Evolutionary conservation across 169 alveolate species (phyloP), one percentile per base, ranked within the genome.

Genomic region (Sarcocystis neurona): DNA sequence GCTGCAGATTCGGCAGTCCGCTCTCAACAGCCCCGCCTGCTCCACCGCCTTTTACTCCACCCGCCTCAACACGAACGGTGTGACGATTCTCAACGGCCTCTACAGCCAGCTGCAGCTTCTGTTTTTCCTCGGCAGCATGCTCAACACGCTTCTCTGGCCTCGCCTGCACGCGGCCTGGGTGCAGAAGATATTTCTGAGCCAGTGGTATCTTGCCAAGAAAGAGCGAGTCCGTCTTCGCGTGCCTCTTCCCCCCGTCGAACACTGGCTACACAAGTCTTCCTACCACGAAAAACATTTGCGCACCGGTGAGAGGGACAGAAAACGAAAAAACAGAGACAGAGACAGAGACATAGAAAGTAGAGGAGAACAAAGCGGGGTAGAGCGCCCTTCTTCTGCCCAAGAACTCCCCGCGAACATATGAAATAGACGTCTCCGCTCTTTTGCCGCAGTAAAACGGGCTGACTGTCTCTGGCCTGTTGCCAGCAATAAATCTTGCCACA

Each of bases 101-200:
- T 79, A 32, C 50, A 79, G 77, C 32, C 87, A 79, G 75, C 53
- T 79, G 63, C 87, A 79, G 75, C 75, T 79, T 23, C 39, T 79
- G 43, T 32, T 79, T 72, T 79, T 79, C 75, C 8, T 79, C 53
- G 30, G 87, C 53, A 44, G 70, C 32, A 53, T 32, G 75, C 1
- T 79, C 72, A 79, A 79, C 53, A 32, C 46, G 56, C 75, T 79
- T 3, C 32, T 44, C 48, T 79, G 87, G 87, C 60, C 77, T 23
- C 1, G 56, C 34, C 48, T 79, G 53, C 63, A 79, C 75, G 75
- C 58, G 48, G 48, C 5, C 44, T 79, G 87, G 87, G 48, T 79
- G 77, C 39, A 39, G 50, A 0, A n/a, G 43, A 47, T 37, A 72
- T 79, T 75, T 34, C 44, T 79, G 39, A 44, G 46, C 37, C 87